Evolutionary conservation across 805 yeast genomes (phyloP).

Genomic region (Vanderwaltozyma verrucispora): DNA sequence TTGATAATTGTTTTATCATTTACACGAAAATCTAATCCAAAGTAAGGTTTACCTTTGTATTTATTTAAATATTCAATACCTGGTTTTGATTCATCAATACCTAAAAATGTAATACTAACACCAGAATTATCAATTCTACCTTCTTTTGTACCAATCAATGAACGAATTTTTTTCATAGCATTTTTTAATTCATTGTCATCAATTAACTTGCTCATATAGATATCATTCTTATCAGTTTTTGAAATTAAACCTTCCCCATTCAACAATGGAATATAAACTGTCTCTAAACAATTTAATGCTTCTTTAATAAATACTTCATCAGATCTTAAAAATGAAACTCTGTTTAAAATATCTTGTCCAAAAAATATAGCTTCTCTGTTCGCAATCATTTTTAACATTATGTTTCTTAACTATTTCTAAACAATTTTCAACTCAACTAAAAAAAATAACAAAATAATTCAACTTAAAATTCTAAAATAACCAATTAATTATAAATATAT

Average conservation of each 20-base stretch:
- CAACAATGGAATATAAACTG: slow-evolving; percentile 33
- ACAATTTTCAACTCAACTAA: too few relatives aligned
- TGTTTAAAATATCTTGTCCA: slow-evolving; percentile 40
- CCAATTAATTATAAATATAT: too few relatives aligned
- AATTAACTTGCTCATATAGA: slow-evolving; percentile 5
- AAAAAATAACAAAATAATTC: too few relatives aligned
- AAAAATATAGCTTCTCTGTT: slow-evolving; percentile 20
- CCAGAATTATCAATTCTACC: slow-evolving; percentile 11
- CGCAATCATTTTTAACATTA: too few relatives aligned
- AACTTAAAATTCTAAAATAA: too few relatives aligned
- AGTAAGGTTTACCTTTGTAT: slow-evolving; percentile 53
- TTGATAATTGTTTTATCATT: slow-evolving; percentile 2
- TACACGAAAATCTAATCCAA: slow-evolving; percentile 43
- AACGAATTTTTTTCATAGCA: background rate
- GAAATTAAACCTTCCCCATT: slow-evolving; percentile 22
- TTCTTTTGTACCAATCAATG: slow-evolving; percentile 7
- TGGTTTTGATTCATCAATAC: slow-evolving; percentile 6
- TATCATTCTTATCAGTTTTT: background rate
- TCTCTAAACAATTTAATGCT: slow-evolving; percentile 32
- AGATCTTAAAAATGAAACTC: slow-evolving; percentile 47
- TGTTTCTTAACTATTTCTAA: too few relatives aligned
- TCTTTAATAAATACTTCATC: slow-evolving; percentile 38
- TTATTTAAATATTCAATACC: slow-evolving; percentile 22
- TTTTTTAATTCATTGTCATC: slow-evolving; percentile 1
- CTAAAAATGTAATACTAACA: slow-evolving; percentile 18